Base-by-base conservation (phyloP, 1,139 yeast species). In the Geotrichum cucujoidarum region DNA sequence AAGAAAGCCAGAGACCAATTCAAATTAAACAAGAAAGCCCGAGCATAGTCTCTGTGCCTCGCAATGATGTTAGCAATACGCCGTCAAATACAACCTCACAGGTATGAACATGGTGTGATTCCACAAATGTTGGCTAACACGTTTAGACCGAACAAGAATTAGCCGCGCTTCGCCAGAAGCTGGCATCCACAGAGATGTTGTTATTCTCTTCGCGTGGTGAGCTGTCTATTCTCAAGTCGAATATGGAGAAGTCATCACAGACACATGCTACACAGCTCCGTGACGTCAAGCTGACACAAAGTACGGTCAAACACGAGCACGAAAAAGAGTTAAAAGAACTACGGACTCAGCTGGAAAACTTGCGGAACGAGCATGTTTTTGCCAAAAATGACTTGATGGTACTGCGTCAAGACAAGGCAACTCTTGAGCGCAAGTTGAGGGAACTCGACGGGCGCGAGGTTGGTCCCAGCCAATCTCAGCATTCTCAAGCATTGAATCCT, bases 291-390 rank as follows among this genome's bases (percentile, higher is more conserved):
- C 40, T 40, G n/a, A 69, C 66, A 3, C 66, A 69, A 2, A 80
- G 76, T 55, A 63, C 74, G n/a, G 62, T 62, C 17, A 69, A 71
- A 21, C 55, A 82, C 41, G 68, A 68, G 27, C 67, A 72, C 44
- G 73, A 72, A 20, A 69, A 65, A 1, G 78, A 76, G 54, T 61
- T 79, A 4, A 62, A 61, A 17, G 64, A 68, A 13, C 62, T 80
- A 47, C 68, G 68, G 48, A 69, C 68, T 32, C 69, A 73, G 22
- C 69, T 84, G 1, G 78, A 74, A 54, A 74, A 75, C 52, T 64
- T 83, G 38, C 85, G 81, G 58, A 88, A 83, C 57, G 94, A 86
- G 57, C 78, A 79, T 66, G 77, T 78, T 67, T 86, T 88, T 58
- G 64, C 85, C 33, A 62, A 63, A 3, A 66, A 69, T 54, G 81